Evolutionary conservation across 345 rosid genomes (phyloP), one percentile per base, ranked within the genome.

Genomic region (Erucastrum elatum): DNA sequence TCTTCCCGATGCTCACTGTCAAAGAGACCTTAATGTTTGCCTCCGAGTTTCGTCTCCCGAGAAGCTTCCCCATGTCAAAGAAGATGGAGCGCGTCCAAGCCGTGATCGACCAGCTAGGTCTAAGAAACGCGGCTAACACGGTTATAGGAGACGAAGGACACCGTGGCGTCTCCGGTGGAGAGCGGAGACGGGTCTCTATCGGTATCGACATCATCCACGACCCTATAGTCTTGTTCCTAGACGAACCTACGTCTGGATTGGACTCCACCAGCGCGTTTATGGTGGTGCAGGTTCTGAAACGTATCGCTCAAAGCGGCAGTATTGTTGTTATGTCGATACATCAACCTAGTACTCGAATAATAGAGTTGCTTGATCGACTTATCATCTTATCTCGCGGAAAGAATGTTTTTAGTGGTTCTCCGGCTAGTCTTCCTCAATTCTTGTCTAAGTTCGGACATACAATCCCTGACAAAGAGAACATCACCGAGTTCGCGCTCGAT

Each of bases 81-180:
- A 60, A 60, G 64, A 27, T 26, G 64, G 34, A 26, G 33, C 64
- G 64, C 27, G 64, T 60, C 13, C 34, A 60, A 60, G 64, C 64
- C 34, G 3, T 60, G 2, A 26, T 60, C 8, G 64, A 60, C 15
- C 33, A 26, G 3, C 5, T 60, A 60, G 64, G 64, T 0, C 33
- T 60, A 15, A 26, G 64, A 27, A 27, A 60, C 1, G 64, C 64
- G 3, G 64, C 34, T 0, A 16, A 60, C 7, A 60, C 64, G 11
- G 34, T 60, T 11, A 60, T 60, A 12, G 64, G 64, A 60, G 64
- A 60, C 4, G 64, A 60, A 60, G 64, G 64, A 9, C 63, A 59
- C 31, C 63, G 63, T 59, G 63, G 63, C 12, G 31, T 59, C n/a
- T 59, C 63, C n/a, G 63, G 63, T 25, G 63, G 63, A 25, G 63